Percentiles rank a stretch among this genome's conserved stretches.
Evolutionary conservation across 1,284 basidiomycete genomes (phyloP).

Genomic region (Boletus hoseneyae): DNA sequence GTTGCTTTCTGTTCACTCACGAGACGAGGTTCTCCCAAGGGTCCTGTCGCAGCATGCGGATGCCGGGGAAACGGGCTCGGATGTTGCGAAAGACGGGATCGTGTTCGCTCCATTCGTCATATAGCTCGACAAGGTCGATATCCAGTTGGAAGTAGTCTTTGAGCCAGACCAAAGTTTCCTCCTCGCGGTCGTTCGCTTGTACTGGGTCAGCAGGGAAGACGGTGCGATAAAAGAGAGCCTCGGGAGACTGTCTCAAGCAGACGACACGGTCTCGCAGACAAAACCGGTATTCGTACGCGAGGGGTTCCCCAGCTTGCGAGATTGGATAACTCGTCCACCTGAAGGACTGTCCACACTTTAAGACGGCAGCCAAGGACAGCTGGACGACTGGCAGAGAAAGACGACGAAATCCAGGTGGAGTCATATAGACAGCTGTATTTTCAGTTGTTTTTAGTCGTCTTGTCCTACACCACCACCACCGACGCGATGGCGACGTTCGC

Average conservation of each 20-base stretch:
- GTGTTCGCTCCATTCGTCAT: constrained; percentile 70
- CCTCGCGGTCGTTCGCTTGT: constrained; percentile 40
- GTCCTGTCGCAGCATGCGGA: constrained; percentile 84
- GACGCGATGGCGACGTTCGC: constrained; percentile 27
- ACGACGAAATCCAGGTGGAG: constrained; percentile 47
- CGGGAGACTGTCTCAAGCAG: constrained; percentile 71
- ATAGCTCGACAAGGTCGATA: constrained; percentile 71
- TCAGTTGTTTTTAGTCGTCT: constrained; percentile 19
- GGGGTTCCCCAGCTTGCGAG: constrained; percentile 17
- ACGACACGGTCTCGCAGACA: constrained; percentile 79
- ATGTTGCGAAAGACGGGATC: constrained; percentile 78
- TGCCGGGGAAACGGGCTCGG: constrained; percentile 60
- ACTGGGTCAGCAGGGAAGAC: constrained; percentile 48
- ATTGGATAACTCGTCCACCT: constrained; percentile 59
- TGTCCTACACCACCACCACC: constrained; percentile 5
- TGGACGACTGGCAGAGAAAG: constrained; percentile 62
- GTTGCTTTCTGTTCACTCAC: constrained; percentile 47
- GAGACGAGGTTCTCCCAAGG: constrained; percentile 94
- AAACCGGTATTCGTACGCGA: constrained; percentile 64
- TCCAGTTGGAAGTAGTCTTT: constrained; percentile 89
- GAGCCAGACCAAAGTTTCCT: constrained; percentile 75
- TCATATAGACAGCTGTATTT: constrained; percentile 15
- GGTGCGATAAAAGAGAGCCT: constrained; percentile 70
- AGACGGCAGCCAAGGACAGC: constrained; percentile 65
- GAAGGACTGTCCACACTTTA: constrained; percentile 81